Percentiles rank a stretch among this genome's conserved stretches.
These are phyloP conservation scores for Aspergillus fischeri DNA, from an alignment of 2,329 filamentous ascomycete genomes.

Conservation along the genomic window DNA sequence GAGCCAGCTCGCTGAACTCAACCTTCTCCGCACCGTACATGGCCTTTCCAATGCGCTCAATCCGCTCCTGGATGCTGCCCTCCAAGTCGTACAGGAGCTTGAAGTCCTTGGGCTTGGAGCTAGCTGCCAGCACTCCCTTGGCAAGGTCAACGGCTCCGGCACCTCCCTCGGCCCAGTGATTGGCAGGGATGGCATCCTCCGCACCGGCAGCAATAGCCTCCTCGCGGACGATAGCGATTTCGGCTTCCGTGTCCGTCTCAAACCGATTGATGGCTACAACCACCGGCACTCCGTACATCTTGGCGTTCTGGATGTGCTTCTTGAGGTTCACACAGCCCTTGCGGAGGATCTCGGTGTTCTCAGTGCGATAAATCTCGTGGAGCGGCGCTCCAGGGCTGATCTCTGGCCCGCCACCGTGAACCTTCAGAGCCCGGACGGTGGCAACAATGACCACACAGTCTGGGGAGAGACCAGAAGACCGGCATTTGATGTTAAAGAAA, in stretches of 20 bases:
- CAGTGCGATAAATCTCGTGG: conserved; percentile 82
- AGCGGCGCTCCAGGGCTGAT: conserved; percentile 83
- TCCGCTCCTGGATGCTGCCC: conserved; percentile 77
- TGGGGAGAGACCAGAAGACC: conserved; percentile 84
- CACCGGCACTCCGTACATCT: conserved; percentile 83
- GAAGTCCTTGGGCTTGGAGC: conserved; percentile 80
- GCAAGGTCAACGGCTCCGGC: conserved; percentile 85
- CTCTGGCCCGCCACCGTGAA: conserved; percentile 92
- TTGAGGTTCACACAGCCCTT: conserved; percentile 88
- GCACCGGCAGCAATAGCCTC: conserved; percentile 89
- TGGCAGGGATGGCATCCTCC: conserved; percentile 86
- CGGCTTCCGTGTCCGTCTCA: conserved; percentile 86
- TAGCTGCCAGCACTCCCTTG: conserved; percentile 76
- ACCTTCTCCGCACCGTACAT: conserved; percentile 93
- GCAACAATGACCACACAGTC: conserved; percentile 94
- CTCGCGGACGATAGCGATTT: conserved; percentile 83
- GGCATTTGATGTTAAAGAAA: conserved; percentile 99
- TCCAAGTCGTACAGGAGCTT: conserved; percentile 80
- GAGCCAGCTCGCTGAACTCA: conserved; percentile 88
- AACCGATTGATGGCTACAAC: conserved; percentile 98
- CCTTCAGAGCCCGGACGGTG: conserved; percentile 92
- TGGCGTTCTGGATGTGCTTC: conserved; percentile 92
- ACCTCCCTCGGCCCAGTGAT: conserved; percentile 96
- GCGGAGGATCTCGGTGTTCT: conserved; percentile 88
- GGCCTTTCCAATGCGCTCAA: conserved; percentile 81